phyloP scores from a whole-genome alignment of 1,284 basidiomycete genomes.

The Earliella scabrosa region DNA sequence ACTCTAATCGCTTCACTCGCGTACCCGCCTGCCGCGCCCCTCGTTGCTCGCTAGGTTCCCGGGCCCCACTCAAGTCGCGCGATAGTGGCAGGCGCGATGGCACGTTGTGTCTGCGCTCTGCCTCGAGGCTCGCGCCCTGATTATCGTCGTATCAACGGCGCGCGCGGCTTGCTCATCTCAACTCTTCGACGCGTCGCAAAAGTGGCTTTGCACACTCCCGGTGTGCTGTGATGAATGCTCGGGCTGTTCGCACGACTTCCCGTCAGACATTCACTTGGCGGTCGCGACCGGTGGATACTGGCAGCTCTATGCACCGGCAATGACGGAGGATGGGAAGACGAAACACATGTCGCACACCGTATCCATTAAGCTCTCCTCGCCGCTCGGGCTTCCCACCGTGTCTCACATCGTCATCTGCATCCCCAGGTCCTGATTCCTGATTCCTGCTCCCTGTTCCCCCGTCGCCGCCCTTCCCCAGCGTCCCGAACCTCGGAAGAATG shows the following conservation, averaged over 20 bases:
- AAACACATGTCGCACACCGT: neutral
- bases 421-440: neutral
- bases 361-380: constrained; percentile 4
- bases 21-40: constrained; percentile 14
- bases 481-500: constrained; percentile 12
- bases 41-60: constrained; percentile 16
- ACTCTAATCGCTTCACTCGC: constrained; percentile 21
- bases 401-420: constrained; percentile 9
- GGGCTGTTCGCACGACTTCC: neutral
- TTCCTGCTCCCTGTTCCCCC: neutral
- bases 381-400: constrained; percentile 6
- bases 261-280: neutral
- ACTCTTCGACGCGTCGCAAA: no score
- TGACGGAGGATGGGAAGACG: constrained; percentile 12
- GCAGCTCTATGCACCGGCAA: neutral
- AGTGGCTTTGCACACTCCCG: no score
- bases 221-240: neutral
- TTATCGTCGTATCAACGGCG: constrained; percentile 20
- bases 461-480: constrained; percentile 5
- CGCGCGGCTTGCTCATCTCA: neutral
- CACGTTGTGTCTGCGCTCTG: constrained; percentile 15
- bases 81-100: constrained; percentile 7
- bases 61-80: constrained; percentile 12
- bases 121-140: constrained; percentile 9
- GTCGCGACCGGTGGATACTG: neutral